phyloP scores from a whole-genome alignment of 2,329 filamentous ascomycete genomes.

The Ophiocordyceps unilateralis region DNA sequence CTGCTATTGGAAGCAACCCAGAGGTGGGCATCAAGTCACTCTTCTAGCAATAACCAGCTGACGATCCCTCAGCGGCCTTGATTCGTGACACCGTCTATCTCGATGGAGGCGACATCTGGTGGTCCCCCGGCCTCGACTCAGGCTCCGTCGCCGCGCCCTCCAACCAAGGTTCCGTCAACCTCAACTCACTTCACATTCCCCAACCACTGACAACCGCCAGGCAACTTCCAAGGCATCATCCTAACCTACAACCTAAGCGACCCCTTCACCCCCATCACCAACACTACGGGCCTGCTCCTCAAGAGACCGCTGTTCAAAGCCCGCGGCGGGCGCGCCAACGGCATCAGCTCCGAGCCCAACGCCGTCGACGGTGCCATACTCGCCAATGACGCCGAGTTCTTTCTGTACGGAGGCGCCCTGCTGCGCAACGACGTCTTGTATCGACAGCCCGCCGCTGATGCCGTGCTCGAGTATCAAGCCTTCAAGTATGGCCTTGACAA shows the following conservation, averaged over 20 bases:
- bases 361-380: slow-evolving; percentile 48
- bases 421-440: slow-evolving; percentile 16
- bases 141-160: slow-evolving; percentile 15
- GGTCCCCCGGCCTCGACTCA: slow-evolving; percentile 31
- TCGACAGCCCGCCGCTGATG: slow-evolving; percentile 21
- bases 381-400: slow-evolving; percentile 45
- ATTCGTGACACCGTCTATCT: slow-evolving; percentile 47
- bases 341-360: slow-evolving; percentile 35
- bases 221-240: slow-evolving; percentile 32
- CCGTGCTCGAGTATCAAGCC: slow-evolving; percentile 31
- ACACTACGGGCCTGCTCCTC: slow-evolving; percentile 34
- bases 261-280: slow-evolving; percentile 32
- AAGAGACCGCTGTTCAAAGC: slow-evolving; percentile 7
- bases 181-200: background rate
- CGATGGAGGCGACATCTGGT: slow-evolving; percentile 42
- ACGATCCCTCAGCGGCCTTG: slow-evolving; percentile 27
- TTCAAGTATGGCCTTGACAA: slow-evolving; percentile 32
- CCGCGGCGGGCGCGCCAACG: too few species aligned
- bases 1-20: slow-evolving; percentile 35
- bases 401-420: slow-evolving; percentile 43
- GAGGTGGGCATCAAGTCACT: slow-evolving; percentile 15
- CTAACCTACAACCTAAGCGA: slow-evolving; percentile 40
- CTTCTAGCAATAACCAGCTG: too few species aligned
- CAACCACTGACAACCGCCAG: slow-evolving; percentile 16
- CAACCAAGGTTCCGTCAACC: slow-evolving; percentile 21